Base-by-base conservation (phyloP, 192 early-diverging fungal species). In the Umbelopsis vinacea region DNA sequence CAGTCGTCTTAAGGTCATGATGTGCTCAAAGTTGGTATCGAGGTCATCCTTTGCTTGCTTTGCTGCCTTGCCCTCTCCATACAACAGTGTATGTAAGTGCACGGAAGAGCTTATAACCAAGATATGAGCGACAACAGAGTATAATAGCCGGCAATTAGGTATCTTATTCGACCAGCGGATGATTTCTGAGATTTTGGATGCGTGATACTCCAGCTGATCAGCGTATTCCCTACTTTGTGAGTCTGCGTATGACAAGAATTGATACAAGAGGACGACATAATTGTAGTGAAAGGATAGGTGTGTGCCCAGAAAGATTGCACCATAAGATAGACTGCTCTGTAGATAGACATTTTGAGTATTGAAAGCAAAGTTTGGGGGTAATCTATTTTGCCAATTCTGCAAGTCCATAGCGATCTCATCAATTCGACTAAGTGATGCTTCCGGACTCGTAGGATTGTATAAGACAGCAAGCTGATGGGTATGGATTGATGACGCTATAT, bases 261-360 rank as follows among this genome's bases (percentile, higher is more conserved):
- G 67, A 46, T 68, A 68, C 6, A 68, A 45, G 0, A 68, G 46
- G 17, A 68, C 67, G 15, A 68, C 67, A 33, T 68, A 68, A 21
- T 68, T 68, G 43, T 68, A 68, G 67, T 68, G 67, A 46, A 24
- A 68, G 45, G 67, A 68, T 9, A 68, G 40, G 26, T 68, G 67
- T 11, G 67, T 68, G 19, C 67, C 67, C 15, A 68, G 67, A 68
- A 68, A 68, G 17, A 68, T 68, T 4, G 67, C 67, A 14, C 67
- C 67, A 24, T 47, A 68, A 26, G 67, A 46, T 12, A 68, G 23
- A 26, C 67, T 68, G 6, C 43, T 68, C 26, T 68, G 67, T 10
- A 46, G 43, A 45, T 68, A 68, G 14, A 68, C 26, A 10, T 68
- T 68, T 47, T 68, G 67, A 0, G 67, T 6, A 26, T 46, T 68